Percentiles rank a stretch among this genome's conserved stretches.
These are phyloP conservation scores for Malassezia nana DNA, from an alignment of 1,284 basidiomycete species.

Conservation along the genomic window DNA sequence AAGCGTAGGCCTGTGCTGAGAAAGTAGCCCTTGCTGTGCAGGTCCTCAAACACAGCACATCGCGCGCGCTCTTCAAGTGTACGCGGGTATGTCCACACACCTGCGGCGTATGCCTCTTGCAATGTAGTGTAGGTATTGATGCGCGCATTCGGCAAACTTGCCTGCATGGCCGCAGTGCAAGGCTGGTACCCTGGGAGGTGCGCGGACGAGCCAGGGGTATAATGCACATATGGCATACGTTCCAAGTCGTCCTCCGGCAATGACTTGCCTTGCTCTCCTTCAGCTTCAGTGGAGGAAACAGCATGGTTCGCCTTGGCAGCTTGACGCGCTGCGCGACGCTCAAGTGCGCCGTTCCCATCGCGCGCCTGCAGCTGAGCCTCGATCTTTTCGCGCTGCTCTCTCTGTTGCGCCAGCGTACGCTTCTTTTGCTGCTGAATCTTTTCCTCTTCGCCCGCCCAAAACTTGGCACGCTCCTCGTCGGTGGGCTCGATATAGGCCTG, in stretches of 20 bases:
- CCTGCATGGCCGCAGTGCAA: background rate
- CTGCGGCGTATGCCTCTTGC: conserved; percentile 57
- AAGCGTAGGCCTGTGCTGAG: conserved; percentile 83
- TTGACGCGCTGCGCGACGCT: conserved; percentile 50
- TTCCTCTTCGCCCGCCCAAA: conserved; percentile 1
- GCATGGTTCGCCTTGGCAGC: conserved; percentile 47
- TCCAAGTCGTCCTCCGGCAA: conserved; percentile 58
- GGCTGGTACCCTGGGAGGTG: conserved; percentile 25
- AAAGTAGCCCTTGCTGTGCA: conserved; percentile 72
- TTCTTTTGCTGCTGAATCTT: conserved; percentile 8
- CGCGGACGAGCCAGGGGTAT: conserved; percentile 15
- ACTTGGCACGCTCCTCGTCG: conserved; percentile 6
- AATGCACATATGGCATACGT: conserved; percentile 41
- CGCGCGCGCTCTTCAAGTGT: conserved; percentile 60
- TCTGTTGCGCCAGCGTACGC: conserved; percentile 18
- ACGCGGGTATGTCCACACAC: conserved; percentile 67
- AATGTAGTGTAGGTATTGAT: conserved; percentile 53
- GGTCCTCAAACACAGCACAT: conserved; percentile 66
- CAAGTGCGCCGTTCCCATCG: conserved; percentile 48
- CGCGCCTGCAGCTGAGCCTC: conserved; percentile 46
- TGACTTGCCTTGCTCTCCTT: conserved; percentile 48
- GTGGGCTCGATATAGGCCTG: conserved; percentile 59
- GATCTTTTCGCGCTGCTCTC: conserved; percentile 53
- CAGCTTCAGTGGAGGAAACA: conserved; percentile 46
- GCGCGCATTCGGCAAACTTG: background rate